Percentiles rank a stretch among this genome's conserved stretches.
phyloP scores from a whole-genome alignment of 2,329 filamentous ascomycete genomes.

The Colletotrichum tamarilloi region DNA sequence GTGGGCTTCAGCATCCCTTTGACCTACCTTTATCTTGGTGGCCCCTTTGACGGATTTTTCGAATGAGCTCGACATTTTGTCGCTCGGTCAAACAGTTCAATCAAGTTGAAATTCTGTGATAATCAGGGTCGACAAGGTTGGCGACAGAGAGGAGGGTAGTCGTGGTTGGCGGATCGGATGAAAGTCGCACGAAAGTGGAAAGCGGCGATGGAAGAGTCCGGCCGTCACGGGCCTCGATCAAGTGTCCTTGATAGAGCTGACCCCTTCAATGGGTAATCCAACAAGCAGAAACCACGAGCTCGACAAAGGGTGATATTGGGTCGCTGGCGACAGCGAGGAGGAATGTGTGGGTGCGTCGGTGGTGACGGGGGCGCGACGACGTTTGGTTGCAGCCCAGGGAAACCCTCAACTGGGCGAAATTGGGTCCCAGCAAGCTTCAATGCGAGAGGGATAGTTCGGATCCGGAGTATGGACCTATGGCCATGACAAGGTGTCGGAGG shows the following conservation, averaged over 20 bases:
- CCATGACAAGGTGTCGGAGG: conserved; percentile 26
- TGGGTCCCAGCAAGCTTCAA: conserved; percentile 29
- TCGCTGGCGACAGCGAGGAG: conserved; percentile 15
- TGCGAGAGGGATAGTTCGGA: conserved; percentile 26
- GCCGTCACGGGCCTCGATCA: conserved; percentile 30
- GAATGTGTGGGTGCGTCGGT: not conserved
- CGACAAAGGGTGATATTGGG: not conserved
- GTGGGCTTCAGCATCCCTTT: conserved; percentile 2
- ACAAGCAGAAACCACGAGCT: not conserved
- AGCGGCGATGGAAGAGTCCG: not conserved
- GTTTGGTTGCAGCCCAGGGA: conserved; percentile 30
- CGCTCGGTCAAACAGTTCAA: not conserved
- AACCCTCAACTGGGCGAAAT: conserved; percentile 30
- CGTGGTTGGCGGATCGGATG: conserved; percentile 30
- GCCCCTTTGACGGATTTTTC: conserved; percentile 99
- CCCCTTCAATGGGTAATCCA: not conserved
- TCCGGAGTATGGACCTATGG: conserved; percentile 17
- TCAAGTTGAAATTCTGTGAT: conserved; percentile 3
- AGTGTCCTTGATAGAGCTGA: not conserved
- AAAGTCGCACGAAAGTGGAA: conserved; percentile 15
- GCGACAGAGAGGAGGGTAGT: conserved; percentile 25
- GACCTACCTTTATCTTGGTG: conserved; percentile 90
- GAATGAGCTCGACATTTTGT: conserved; percentile 83
- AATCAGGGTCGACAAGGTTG: conserved; percentile 35
- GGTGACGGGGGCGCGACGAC: conserved; percentile 26